Conservation (phyloP, 495 filamentous ascomycete species). For the Hypoxylon subgilvum region DNA sequence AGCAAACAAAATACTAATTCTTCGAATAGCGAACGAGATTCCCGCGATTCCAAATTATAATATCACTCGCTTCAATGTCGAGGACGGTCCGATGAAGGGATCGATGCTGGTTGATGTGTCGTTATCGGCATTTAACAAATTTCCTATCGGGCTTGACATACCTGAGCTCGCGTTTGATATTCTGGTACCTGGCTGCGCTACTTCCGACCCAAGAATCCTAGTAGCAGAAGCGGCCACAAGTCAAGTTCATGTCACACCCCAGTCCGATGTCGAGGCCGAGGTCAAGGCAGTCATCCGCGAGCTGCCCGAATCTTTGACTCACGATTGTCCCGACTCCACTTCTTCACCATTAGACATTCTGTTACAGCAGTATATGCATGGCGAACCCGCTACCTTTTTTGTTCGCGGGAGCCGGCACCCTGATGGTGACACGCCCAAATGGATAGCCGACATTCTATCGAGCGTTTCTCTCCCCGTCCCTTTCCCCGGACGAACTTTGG, state of each 20-base stretch:
- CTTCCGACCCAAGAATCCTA: slow-evolving; percentile 65
- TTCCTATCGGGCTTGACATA: slow-evolving; percentile 73
- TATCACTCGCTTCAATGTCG: slow-evolving; percentile 75
- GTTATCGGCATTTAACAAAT: slow-evolving; percentile 70
- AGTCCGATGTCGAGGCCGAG: slow-evolving; percentile 67
- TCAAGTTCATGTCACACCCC: slow-evolving; percentile 67
- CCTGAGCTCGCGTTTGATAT: slow-evolving; percentile 84
- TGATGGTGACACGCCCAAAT: slow-evolving; percentile 69
- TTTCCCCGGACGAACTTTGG: slow-evolving; percentile 79
- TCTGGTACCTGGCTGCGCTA: slow-evolving; percentile 79
- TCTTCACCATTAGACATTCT: slow-evolving; percentile 87
- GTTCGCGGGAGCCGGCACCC: slow-evolving; percentile 75
- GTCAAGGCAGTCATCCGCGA: slow-evolving; percentile 70
- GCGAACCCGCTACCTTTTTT: slow-evolving; percentile 75
- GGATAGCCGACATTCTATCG: slow-evolving; percentile 79
- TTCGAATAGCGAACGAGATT: slow-evolving; percentile 63
- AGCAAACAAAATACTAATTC: slow-evolving; percentile 36
- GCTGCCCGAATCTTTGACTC: slow-evolving; percentile 72
- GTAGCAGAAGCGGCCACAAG: slow-evolving; percentile 75
- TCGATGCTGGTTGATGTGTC: slow-evolving; percentile 81
- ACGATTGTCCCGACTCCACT: slow-evolving; percentile 71
- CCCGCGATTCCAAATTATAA: slow-evolving; percentile 79
- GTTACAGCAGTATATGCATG: slow-evolving; percentile 79
- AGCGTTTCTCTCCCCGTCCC: slow-evolving; percentile 84
- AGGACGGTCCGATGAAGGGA: slow-evolving; percentile 66